phyloP scores from a whole-genome alignment of 176 grass and related monocot genomes.

The Oryza coarctata region DNA sequence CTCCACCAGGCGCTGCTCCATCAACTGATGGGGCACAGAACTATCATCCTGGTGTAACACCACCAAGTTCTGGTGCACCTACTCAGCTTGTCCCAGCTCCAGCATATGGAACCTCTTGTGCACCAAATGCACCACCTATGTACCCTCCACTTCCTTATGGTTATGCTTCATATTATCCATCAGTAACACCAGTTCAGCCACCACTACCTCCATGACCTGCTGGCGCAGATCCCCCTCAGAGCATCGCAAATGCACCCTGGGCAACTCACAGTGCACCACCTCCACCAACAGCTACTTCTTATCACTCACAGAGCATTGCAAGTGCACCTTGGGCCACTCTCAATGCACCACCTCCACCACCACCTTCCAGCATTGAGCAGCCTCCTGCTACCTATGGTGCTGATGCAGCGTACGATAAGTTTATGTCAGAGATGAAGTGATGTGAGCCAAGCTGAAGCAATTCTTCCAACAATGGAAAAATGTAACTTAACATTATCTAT shows the following conservation, averaged over 20 bases:
- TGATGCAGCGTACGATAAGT: slow-evolving; percentile 84
- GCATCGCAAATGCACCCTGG: slow-evolving; percentile 83
- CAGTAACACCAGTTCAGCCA: slow-evolving; percentile 45
- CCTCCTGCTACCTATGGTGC: slow-evolving; percentile 44
- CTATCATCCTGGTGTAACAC: slow-evolving; percentile 57
- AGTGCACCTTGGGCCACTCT: slow-evolving; percentile 75
- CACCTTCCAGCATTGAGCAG: slow-evolving; percentile 42
- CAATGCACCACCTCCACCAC: slow-evolving; percentile 35
- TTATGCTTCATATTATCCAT: slow-evolving; percentile 71
- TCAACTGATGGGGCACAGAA: slow-evolving; percentile 55
- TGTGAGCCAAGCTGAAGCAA: slow-evolving; percentile 13
- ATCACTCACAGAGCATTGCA: slow-evolving; percentile 70
- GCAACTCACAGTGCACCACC: slow-evolving; percentile 44
- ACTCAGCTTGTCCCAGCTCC: slow-evolving; percentile 50
- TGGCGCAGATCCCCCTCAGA: slow-evolving; percentile 67
- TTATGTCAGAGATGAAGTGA: slow-evolving; percentile 98
- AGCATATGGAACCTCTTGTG: slow-evolving; percentile 54
- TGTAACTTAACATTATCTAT: slow-evolving; percentile 27
- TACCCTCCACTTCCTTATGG: slow-evolving; percentile 60
- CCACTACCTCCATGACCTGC: slow-evolving; percentile 51
- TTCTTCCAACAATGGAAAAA: slow-evolving; percentile 30
- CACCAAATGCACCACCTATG: slow-evolving; percentile 40
- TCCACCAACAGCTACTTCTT: slow-evolving; percentile 37
- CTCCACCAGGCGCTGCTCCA: slow-evolving; percentile 65
- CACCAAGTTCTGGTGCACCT: slow-evolving; percentile 46